Percentiles rank a stretch among this genome's conserved stretches.
Evolutionary conservation across 306 rosid species (phyloP).

Genomic region (Quillaja saponaria): DNA sequence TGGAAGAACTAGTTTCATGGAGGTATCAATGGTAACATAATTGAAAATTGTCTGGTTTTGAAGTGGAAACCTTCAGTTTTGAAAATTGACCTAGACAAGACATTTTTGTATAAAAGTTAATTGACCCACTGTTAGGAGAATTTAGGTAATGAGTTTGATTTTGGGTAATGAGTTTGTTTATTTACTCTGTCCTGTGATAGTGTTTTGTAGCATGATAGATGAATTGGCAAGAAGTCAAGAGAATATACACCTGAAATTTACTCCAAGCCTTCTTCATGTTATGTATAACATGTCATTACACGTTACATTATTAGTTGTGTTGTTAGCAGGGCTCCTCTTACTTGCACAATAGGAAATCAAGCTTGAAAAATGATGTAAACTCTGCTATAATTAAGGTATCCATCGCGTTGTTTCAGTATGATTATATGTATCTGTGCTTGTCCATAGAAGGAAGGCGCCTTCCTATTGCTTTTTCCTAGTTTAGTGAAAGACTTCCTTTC

Average conservation of each 20-base stretch:
- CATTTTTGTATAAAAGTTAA: too few relatives aligned
- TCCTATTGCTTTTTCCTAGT: not conserved
- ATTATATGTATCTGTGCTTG: not conserved
- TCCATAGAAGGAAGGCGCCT: not conserved
- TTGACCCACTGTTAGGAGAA: too few relatives aligned
- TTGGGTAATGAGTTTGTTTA: too few relatives aligned
- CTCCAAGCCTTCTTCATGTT: not conserved
- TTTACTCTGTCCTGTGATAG: too few relatives aligned
- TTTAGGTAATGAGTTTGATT: too few relatives aligned
- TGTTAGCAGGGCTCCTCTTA: slow-evolving; percentile 27
- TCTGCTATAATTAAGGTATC: slow-evolving; percentile 38
- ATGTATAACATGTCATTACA: not conserved
- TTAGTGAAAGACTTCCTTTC: not conserved
- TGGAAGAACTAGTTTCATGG: too few relatives aligned
- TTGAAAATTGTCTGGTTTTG: too few relatives aligned
- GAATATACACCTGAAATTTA: not conserved
- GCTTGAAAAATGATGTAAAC: slow-evolving; percentile 12
- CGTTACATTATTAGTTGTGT: slow-evolving; percentile 20
- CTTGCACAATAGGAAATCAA: slow-evolving; percentile 37
- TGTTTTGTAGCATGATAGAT: too few relatives aligned
- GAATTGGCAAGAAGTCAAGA: not conserved
- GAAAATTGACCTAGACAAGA: too few relatives aligned
- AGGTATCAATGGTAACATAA: too few relatives aligned
- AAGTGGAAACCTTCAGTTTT: too few relatives aligned
- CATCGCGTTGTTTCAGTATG: slow-evolving; percentile 11